Percentiles rank a stretch among this genome's conserved stretches.
phyloP scores from a whole-genome alignment of 169 alveolate genomes.

The Besnoitia besnoiti region DNA sequence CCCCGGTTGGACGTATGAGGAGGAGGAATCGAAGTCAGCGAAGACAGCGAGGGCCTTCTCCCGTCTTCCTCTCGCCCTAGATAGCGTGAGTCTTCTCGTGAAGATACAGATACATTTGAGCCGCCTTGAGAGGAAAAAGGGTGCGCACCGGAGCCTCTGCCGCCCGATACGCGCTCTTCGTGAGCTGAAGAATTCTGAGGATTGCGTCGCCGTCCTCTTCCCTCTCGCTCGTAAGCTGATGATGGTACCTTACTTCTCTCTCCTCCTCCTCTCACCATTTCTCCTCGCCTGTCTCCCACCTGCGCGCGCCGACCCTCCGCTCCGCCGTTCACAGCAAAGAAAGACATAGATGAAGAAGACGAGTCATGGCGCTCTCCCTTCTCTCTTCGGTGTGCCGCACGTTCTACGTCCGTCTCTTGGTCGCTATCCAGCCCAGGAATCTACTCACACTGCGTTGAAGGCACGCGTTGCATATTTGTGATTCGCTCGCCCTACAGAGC shows the following conservation, averaged over 20 bases:
- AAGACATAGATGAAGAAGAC: neutral
- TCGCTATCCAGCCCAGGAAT: too few relatives aligned
- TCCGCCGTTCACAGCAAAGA: slow-evolving; percentile 6
- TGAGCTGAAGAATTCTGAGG: neutral
- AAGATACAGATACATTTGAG: neutral
- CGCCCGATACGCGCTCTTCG: neutral
- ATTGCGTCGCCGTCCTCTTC: neutral
- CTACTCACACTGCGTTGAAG: neutral
- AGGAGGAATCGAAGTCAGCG: neutral
- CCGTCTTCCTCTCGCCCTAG: neutral
- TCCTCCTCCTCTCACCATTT: neutral
- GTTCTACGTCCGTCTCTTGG: neutral
- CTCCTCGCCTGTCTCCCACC: neutral
- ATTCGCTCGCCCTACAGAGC: too few relatives aligned
- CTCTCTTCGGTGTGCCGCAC: neutral
- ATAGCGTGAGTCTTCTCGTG: slow-evolving; percentile 1
- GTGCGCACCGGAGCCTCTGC: neutral
- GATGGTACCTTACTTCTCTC: neutral
- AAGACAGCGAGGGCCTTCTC: neutral
- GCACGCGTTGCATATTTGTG: neutral
- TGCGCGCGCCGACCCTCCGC: neutral
- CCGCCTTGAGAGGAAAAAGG: neutral
- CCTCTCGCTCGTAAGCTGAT: neutral
- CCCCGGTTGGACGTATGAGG: too few relatives aligned
- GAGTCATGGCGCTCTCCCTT: neutral